phyloP scores from a whole-genome alignment of 768 basidiomycete species.

The Trichaptum fuscoviolaceum region DNA sequence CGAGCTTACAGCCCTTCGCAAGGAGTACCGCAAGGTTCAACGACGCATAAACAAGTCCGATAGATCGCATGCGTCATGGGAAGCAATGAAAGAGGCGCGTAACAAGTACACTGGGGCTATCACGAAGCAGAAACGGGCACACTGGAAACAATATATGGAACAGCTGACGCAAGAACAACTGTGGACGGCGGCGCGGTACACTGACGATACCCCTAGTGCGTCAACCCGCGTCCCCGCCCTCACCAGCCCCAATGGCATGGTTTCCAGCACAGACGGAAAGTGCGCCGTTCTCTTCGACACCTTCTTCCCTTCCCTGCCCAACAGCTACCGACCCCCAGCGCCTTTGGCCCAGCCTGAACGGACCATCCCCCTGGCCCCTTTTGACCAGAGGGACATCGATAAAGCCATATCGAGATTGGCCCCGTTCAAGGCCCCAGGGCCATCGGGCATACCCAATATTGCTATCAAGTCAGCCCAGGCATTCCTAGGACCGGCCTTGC shows the following conservation, averaged over 20 bases:
- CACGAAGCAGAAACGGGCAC: constrained; percentile 12
- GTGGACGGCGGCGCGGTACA: constrained; percentile 16
- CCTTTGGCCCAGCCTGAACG: not conserved
- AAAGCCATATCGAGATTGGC: not conserved
- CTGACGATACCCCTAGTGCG: constrained; percentile 10
- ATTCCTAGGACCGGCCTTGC: constrained; percentile 21
- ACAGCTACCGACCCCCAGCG: too few relatives aligned
- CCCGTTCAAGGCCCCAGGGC: too few relatives aligned
- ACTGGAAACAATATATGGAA: constrained; percentile 23
- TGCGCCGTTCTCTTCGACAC: not conserved
- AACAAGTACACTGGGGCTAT: constrained; percentile 16
- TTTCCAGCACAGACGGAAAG: not conserved
- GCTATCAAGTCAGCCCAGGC: too few relatives aligned
- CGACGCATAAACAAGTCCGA: too few relatives aligned
- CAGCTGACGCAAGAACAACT: constrained; percentile 9
- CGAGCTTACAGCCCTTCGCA: too few relatives aligned
- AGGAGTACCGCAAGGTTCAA: too few relatives aligned
- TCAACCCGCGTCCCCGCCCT: constrained; percentile 19
- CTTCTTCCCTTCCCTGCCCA: too few relatives aligned
- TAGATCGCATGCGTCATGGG: too few relatives aligned
- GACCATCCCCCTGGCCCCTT: not conserved
- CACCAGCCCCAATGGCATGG: not conserved
- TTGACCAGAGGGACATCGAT: not conserved
- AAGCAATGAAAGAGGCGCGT: not conserved
- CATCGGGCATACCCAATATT: too few relatives aligned